These are phyloP conservation scores for Ustilago cynodontis DNA, from an alignment of 1,284 basidiomycete species.

Conservation along the genomic window DNA sequence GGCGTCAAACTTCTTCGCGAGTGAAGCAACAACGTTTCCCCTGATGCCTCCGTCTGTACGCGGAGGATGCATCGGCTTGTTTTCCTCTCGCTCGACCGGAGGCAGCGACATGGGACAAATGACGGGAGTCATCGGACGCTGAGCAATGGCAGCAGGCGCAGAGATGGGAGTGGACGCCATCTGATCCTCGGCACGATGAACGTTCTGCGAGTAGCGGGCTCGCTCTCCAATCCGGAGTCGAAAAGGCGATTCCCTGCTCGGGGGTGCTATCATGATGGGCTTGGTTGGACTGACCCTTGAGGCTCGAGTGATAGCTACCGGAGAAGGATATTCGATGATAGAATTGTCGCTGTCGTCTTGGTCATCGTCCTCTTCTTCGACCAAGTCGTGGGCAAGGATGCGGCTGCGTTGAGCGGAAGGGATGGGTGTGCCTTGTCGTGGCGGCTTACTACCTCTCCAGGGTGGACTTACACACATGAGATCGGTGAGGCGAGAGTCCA, in stretches of 20 bases:
- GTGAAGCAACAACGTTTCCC: constrained; percentile 41
- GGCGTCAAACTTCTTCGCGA: constrained; percentile 46
- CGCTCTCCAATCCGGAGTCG: constrained; percentile 23
- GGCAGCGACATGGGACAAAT: constrained; percentile 14
- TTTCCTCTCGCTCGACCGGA: background rate
- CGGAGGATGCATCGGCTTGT: background rate
- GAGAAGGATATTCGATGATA: constrained; percentile 18
- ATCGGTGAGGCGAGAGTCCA: constrained; percentile 50
- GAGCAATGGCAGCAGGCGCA: constrained; percentile 11
- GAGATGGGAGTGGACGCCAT: constrained; percentile 26
- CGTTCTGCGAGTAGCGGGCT: background rate
- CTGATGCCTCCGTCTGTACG: background rate
- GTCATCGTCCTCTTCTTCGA: constrained; percentile 6
- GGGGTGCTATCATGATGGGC: background rate
- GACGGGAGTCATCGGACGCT: constrained; percentile 9
- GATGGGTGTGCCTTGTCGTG: constrained; percentile 36
- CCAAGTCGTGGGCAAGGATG: constrained; percentile 19
- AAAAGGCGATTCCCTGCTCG: constrained; percentile 33
- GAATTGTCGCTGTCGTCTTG: constrained; percentile 13
- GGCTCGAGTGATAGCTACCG: constrained; percentile 10
- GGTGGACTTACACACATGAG: constrained; percentile 49
- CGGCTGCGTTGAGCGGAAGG: constrained; percentile 32
- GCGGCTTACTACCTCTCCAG: constrained; percentile 24
- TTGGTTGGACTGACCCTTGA: constrained; percentile 10
- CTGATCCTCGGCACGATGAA: background rate